A percentile compares a stretch with the other conserved stretches of the same genome.
Conservation (phyloP, 495 filamentous ascomycete species). For the Podospora conica region DNA sequence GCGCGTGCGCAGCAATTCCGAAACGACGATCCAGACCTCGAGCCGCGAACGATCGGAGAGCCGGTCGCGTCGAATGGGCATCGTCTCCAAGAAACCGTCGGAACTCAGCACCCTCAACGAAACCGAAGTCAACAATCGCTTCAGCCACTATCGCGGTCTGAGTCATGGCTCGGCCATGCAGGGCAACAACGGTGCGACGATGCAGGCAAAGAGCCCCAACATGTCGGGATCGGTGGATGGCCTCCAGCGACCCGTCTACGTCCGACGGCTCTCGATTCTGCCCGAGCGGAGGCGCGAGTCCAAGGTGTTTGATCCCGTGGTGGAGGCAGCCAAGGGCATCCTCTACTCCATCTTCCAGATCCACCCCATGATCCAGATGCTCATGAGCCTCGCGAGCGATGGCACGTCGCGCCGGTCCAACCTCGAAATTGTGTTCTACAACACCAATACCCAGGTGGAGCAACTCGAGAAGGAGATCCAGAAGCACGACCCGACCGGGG, state of each 20-base stretch:
- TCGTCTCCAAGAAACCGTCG: slow-evolving; percentile 67
- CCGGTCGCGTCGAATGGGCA: slow-evolving; percentile 70
- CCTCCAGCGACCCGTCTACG: slow-evolving; percentile 52
- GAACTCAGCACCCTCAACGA: slow-evolving; percentile 75
- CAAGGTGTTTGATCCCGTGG: slow-evolving; percentile 52
- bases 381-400: slow-evolving; percentile 65
- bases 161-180: slow-evolving; percentile 75
- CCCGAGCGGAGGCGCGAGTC: slow-evolving; percentile 70
- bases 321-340: slow-evolving; percentile 80
- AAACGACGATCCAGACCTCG: slow-evolving; percentile 57
- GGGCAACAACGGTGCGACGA: slow-evolving; percentile 30
- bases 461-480: slow-evolving; percentile 68
- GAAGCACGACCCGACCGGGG: slow-evolving; percentile 50
- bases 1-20: slow-evolving; percentile 82
- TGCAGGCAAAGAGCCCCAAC: slow-evolving; percentile 40
- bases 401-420: slow-evolving; percentile 61
- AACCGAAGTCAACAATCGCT: slow-evolving; percentile 57
- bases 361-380: slow-evolving; percentile 64
- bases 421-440: slow-evolving; percentile 72
- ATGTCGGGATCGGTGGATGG: slow-evolving; percentile 54
- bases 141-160: slow-evolving; percentile 75
- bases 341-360: slow-evolving; percentile 79
- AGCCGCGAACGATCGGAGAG: slow-evolving; percentile 46
- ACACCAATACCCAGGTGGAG: slow-evolving; percentile 67
- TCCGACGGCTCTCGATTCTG: slow-evolving; percentile 73